These are phyloP conservation scores for Rhexocercosporidium sp. DNA, from an alignment of 2,329 filamentous ascomycete genomes.

Conservation along the genomic window DNA sequence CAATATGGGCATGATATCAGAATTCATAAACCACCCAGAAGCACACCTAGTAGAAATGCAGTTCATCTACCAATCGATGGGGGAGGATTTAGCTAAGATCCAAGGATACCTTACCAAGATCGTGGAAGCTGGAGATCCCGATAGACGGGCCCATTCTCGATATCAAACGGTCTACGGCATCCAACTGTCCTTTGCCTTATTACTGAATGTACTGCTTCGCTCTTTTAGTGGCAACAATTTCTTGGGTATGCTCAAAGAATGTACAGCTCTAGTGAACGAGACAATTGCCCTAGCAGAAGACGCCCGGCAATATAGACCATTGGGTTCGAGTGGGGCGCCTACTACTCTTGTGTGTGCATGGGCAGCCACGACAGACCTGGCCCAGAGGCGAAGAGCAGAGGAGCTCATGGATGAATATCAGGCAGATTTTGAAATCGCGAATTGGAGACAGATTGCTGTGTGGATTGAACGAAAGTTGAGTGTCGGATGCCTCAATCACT, in stretches of 20 bases:
- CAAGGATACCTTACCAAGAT: not conserved
- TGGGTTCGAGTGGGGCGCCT: conserved; percentile 5
- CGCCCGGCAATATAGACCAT: not conserved
- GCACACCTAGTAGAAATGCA: conserved; percentile 1
- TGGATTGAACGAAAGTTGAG: conserved; percentile 4
- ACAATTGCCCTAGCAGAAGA: not conserved
- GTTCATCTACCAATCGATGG: conserved; percentile 6
- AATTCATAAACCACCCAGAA: not conserved
- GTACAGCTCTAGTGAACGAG: not conserved
- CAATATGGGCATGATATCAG: not conserved
- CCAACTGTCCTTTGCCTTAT: conserved; percentile 1
- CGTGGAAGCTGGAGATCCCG: not conserved
- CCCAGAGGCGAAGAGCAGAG: not conserved
- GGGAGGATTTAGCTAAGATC: not conserved
- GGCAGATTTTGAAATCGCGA: not conserved
- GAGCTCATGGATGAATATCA: conserved; percentile 9
- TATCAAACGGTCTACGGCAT: conserved; percentile 6
- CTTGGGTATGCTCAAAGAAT: not conserved
- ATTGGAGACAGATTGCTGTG: not conserved
- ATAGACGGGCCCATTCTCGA: conserved; percentile 4
- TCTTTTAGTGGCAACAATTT: not conserved
- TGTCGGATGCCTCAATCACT: not conserved
- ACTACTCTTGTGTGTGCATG: not conserved
- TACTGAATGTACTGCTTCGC: not conserved
- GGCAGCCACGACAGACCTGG: not conserved